These are phyloP conservation scores for Globisporangium lucens DNA, from an alignment of 352 stramenopile genomes.

Conservation along the genomic window DNA sequence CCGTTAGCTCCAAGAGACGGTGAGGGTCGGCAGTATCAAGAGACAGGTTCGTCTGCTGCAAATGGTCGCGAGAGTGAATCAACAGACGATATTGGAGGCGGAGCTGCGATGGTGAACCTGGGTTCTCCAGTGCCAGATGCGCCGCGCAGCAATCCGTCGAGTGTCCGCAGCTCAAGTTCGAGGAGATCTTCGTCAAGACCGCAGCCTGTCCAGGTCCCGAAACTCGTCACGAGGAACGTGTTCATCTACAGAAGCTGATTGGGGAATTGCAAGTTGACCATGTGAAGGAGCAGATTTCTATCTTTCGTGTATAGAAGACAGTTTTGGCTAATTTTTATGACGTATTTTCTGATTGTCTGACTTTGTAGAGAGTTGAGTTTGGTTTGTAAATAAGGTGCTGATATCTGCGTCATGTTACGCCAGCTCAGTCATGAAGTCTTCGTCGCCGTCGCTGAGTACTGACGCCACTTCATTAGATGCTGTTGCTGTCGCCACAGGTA, in stretches of 20 bases:
- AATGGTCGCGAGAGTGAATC: constrained; percentile 10
- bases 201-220: constrained; percentile 10
- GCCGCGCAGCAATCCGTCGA: constrained; percentile 13
- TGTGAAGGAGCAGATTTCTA: no score
- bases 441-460: constrained; percentile 5
- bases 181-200: constrained; percentile 6
- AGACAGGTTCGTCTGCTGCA: neutral
- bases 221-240: constrained; percentile 19
- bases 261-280: neutral
- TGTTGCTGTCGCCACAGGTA: neutral
- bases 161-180: constrained; percentile 11
- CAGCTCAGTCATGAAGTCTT: constrained; percentile 12
- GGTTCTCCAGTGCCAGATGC: constrained; percentile 1
- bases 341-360: neutral
- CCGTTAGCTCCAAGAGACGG: neutral
- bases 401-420: neutral
- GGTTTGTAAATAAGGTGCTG: constrained; percentile 3
- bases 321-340: constrained; percentile 12
- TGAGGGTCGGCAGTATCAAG: neutral
- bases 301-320: neutral
- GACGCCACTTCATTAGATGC: neutral
- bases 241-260: constrained; percentile 22
- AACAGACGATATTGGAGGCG: neutral
- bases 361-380: neutral
- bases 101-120: neutral